These are phyloP conservation scores for Suhomyces sp. DNA, from an alignment of 805 yeast species.

Conservation along the genomic window DNA sequence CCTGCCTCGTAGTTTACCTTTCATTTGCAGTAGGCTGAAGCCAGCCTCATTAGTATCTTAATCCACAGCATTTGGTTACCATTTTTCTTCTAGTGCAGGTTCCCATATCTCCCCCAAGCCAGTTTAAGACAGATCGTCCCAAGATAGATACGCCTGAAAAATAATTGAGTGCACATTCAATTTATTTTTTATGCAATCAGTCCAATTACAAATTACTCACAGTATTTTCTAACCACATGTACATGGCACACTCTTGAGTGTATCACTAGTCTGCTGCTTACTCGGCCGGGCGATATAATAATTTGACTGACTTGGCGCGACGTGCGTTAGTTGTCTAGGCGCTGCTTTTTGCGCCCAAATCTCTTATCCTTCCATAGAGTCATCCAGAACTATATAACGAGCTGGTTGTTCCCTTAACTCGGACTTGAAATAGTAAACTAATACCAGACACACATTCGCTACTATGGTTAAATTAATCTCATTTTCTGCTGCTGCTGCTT, in stretches of 20 bases:
- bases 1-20: neutral
- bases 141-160: neutral
- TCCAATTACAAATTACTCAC: neutral
- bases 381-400: neutral
- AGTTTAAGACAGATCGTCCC: neutral
- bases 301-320: neutral
- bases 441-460: conserved; percentile 4
- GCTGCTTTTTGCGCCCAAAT: neutral
- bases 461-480: conserved; percentile 15
- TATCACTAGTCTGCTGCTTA: no score
- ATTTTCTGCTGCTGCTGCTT: conserved; percentile 20
- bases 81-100: neutral
- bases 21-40: neutral
- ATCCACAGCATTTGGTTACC: neutral
- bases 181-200: neutral
- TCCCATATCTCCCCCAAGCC: neutral
- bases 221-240: neutral
- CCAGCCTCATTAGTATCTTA: neutral
- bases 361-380: neutral
- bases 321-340: neutral
- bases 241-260: neutral
- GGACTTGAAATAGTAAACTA: neutral
- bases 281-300: neutral
- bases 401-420: neutral
- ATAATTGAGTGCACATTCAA: neutral